Evolutionary conservation across 106 monocot species (phyloP).

Genomic region (Dioscorea dumetorum): DNA sequence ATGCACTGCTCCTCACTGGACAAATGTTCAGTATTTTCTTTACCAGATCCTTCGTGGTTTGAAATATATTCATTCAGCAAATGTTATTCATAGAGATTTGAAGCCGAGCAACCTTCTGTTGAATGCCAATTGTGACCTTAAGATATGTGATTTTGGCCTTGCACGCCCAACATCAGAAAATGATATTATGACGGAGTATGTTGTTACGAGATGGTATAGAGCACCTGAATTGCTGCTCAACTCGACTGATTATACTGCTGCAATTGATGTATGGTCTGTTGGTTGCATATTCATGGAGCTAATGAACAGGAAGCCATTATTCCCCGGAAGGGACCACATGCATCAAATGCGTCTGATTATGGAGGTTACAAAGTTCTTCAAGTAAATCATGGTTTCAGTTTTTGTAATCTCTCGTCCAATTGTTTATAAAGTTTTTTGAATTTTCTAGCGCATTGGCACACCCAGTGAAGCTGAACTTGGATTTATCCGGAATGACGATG

Average conservation of each 20-base stretch:
- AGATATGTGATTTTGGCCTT: constrained; percentile 96
- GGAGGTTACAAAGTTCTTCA: constrained; percentile 36
- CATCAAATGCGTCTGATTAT: constrained; percentile 89
- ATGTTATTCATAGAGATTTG: constrained; percentile 89
- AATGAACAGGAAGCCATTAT: constrained; percentile 70
- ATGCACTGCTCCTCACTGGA: neutral
- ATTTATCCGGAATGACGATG: constrained; percentile 78
- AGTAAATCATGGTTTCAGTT: neutral
- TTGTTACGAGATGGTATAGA: constrained; percentile 94
- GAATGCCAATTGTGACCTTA: constrained; percentile 83
- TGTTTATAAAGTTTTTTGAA: constrained; percentile 2
- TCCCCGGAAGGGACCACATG: constrained; percentile 93
- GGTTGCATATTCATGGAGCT: constrained; percentile 99
- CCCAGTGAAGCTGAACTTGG: constrained; percentile 74
- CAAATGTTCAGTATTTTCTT: constrained; percentile 72
- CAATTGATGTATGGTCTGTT: constrained; percentile 95
- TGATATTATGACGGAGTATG: constrained; percentile 93
- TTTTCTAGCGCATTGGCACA: constrained; percentile 60
- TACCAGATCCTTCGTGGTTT: constrained; percentile 95
- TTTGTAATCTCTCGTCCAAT: neutral
- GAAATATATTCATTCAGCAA: constrained; percentile 95
- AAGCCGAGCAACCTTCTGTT: constrained; percentile 93
- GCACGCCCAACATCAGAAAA: constrained; percentile 80
- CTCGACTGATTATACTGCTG: constrained; percentile 88
- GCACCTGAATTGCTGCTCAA: constrained; percentile 91